Conservation (phyloP, 441 rosid genomes). For the Viola pubescens region DNA sequence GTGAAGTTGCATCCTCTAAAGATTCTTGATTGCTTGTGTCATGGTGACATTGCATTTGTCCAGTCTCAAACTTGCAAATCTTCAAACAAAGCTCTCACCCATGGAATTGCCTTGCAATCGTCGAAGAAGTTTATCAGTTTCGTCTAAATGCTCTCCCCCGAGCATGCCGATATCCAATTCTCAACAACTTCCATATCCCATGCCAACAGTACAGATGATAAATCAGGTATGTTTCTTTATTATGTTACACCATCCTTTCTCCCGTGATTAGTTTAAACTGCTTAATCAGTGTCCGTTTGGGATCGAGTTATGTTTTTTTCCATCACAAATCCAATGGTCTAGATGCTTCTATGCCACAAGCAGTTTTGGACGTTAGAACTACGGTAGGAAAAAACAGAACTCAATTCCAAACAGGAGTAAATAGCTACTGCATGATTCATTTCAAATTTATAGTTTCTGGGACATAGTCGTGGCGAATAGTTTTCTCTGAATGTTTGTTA, state of each 20-base stretch:
- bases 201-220: slow-evolving; percentile 25
- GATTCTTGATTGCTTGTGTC: slow-evolving; percentile 6
- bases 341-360: no score
- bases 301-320: no score
- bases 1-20: not conserved
- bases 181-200: slow-evolving; percentile 27
- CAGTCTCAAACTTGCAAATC: slow-evolving; percentile 15
- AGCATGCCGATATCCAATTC: slow-evolving; percentile 30
- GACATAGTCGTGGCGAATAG: no score
- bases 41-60: slow-evolving; percentile 36
- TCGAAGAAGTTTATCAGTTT: slow-evolving; percentile 19
- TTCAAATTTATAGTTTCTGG: no score
- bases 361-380: no score
- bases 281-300: no score
- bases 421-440: no score
- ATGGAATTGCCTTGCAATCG: slow-evolving; percentile 16
- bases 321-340: no score
- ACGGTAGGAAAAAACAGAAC: no score
- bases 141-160: slow-evolving; percentile 23
- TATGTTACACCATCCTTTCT: no score
- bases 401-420: no score
- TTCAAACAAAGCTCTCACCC: slow-evolving; percentile 24
- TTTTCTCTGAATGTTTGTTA: not conserved
- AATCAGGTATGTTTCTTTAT: slow-evolving; percentile 31
- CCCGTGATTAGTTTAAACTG: no score